Conservation (phyloP, 2,329 filamentous ascomycete genomes). For the Metarhizium rileyi region DNA sequence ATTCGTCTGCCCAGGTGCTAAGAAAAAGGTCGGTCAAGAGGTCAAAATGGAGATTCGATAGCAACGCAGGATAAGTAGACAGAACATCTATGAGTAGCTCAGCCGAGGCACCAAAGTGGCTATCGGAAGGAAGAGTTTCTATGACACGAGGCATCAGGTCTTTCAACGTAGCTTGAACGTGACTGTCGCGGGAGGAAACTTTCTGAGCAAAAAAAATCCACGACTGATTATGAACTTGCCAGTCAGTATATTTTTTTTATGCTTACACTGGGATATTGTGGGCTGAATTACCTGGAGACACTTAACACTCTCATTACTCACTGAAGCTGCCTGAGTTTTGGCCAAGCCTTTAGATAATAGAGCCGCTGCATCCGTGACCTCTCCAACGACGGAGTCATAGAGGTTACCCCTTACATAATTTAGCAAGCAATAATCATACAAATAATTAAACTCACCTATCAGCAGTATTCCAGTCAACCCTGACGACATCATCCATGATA, state of each 20-base stretch:
- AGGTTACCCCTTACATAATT: conserved; percentile 22
- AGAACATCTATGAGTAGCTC: conserved; percentile 58
- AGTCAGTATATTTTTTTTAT: neutral
- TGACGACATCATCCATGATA: conserved; percentile 31
- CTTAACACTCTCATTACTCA: conserved; percentile 46
- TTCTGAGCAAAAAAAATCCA: conserved; percentile 69
- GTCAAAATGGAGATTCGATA: conserved; percentile 47
- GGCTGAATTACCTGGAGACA: conserved; percentile 45
- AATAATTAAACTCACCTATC: conserved; percentile 37
- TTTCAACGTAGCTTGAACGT: conserved; percentile 49
- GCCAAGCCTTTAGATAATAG: conserved; percentile 28
- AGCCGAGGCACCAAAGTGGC: conserved; percentile 48
- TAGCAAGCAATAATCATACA: neutral
- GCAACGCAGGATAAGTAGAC: conserved; percentile 53
- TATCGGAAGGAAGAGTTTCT: conserved; percentile 47
- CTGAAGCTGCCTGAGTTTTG: conserved; percentile 18
- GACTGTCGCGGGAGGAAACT: conserved; percentile 45
- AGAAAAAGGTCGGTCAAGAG: conserved; percentile 50
- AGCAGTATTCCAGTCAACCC: conserved; percentile 51
- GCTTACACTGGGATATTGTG: neutral
- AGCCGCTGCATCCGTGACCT: conserved; percentile 28
- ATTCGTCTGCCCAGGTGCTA: conserved; percentile 46
- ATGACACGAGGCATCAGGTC: conserved; percentile 51
- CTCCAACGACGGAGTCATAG: conserved; percentile 30
- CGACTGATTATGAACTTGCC: conserved; percentile 32